Conservation (phyloP, 148 eudicot species). For the Gaultheria prostrata region DNA sequence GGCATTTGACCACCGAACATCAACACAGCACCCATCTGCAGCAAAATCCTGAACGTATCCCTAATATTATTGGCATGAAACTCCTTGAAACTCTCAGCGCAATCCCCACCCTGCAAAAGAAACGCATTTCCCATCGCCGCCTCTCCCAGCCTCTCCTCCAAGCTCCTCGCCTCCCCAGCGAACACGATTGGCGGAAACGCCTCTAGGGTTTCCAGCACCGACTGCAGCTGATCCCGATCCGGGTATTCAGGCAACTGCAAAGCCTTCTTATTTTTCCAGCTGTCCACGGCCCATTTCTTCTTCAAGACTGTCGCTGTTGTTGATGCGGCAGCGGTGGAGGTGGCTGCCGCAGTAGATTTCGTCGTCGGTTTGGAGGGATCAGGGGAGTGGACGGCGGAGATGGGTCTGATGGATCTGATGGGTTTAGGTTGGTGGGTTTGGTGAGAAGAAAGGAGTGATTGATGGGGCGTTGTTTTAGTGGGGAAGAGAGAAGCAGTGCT, state of each 20-base stretch:
- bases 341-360: slow-evolving; percentile 5
- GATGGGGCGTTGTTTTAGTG: slow-evolving; percentile 15
- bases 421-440: slow-evolving; percentile 22
- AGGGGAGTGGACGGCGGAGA: slow-evolving; percentile 45
- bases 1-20: slow-evolving; percentile 59
- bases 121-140: slow-evolving; percentile 54
- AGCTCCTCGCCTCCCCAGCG: slow-evolving; percentile 49
- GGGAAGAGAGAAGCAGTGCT: slow-evolving; percentile 26
- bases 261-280: slow-evolving; percentile 48
- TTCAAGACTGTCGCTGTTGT: slow-evolving; percentile 6
- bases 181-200: slow-evolving; percentile 49
- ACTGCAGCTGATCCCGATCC: slow-evolving; percentile 28
- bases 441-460: slow-evolving; percentile 1
- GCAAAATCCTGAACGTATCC: slow-evolving; percentile 48
- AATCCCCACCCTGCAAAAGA: slow-evolving; percentile 50
- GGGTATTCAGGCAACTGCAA: slow-evolving; percentile 50
- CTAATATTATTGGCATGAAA: slow-evolving; percentile 50
- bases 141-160: slow-evolving; percentile 45
- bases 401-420: slow-evolving; percentile 28
- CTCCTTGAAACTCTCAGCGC: slow-evolving; percentile 57
- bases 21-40: slow-evolving; percentile 54
- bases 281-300: slow-evolving; percentile 34
- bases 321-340: slow-evolving; percentile 19
- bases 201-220: slow-evolving; percentile 38
- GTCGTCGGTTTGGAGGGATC: slow-evolving; percentile 24